Evolutionary conservation across 495 filamentous ascomycete genomes (phyloP).

Genomic region (Penicillium malachiteum): DNA sequence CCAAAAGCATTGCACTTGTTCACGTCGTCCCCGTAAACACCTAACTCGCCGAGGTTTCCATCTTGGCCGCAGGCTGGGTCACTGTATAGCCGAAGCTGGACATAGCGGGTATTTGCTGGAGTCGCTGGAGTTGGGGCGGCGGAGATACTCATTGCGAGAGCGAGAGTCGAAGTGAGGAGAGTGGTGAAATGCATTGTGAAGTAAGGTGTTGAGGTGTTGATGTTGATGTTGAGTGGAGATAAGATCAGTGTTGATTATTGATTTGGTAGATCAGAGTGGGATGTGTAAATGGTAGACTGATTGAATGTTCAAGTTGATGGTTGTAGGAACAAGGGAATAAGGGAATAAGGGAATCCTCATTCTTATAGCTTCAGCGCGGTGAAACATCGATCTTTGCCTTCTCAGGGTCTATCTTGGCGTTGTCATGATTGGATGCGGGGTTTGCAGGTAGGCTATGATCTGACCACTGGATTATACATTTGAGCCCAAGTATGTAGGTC

Average conservation of each 20-base stretch:
- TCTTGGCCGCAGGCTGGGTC: constrained; percentile 1
- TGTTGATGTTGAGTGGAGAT: neutral
- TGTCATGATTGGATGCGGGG: too few species aligned
- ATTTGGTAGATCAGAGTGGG: neutral
- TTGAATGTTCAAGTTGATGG: too few species aligned
- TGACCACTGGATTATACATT: too few species aligned
- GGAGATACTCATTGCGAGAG: constrained; percentile 5
- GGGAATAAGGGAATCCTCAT: neutral
- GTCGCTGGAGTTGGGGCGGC: constrained; percentile 6
- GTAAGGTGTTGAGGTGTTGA: too few species aligned
- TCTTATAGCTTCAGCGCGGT: neutral
- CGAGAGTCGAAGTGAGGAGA: constrained; percentile 1
- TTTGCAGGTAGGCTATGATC: too few species aligned
- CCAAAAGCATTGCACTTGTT: constrained; percentile 13
- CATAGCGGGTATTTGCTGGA: constrained; percentile 12
- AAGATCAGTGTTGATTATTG: neutral
- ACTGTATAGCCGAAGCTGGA: constrained; percentile 19
- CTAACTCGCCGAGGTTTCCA: constrained; percentile 20
- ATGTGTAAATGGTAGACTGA: neutral
- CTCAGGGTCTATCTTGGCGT: neutral
- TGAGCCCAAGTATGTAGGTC: too few species aligned
- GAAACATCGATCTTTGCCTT: neutral
- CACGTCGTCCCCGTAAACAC: constrained; percentile 15
- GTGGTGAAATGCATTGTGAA: constrained; percentile 12
- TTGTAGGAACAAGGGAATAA: too few species aligned